Evolutionary conservation across 179 eudicot species (phyloP).

Genomic region (Silene noctiflora): DNA sequence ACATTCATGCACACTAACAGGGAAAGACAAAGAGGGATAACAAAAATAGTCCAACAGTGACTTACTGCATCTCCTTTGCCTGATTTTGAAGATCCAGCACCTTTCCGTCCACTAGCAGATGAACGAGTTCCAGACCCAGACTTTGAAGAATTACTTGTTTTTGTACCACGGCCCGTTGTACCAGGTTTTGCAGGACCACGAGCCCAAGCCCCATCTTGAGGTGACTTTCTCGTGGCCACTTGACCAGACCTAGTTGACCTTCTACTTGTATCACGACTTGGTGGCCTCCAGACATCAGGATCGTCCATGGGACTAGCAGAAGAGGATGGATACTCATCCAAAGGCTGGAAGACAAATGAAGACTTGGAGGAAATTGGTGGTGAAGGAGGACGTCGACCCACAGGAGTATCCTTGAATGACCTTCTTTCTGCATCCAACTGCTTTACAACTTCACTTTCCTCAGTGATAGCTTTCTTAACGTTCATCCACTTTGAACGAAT

Average conservation of each 20-base stretch:
- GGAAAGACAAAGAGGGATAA: not conserved
- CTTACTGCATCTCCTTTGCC: constrained; percentile 75
- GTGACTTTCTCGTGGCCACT: constrained; percentile 63
- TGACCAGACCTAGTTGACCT: constrained; percentile 77
- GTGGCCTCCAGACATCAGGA: constrained; percentile 99
- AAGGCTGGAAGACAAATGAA: constrained; percentile 88
- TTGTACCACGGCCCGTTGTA: constrained; percentile 69
- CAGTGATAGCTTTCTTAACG: constrained; percentile 79
- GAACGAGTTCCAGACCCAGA: constrained; percentile 64
- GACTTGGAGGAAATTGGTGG: constrained; percentile 89
- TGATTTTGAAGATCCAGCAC: constrained; percentile 54
- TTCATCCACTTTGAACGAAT: constrained; percentile 92
- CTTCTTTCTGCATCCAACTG: constrained; percentile 91
- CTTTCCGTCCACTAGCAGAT: constrained; percentile 76
- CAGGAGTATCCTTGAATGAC: constrained; percentile 79
- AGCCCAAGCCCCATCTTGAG: constrained; percentile 88
- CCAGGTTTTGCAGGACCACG: constrained; percentile 71
- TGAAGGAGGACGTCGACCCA: constrained; percentile 83
- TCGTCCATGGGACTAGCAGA: constrained; percentile 80
- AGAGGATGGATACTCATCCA: constrained; percentile 93
- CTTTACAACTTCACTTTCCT: constrained; percentile 93
- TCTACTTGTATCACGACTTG: constrained; percentile 72
- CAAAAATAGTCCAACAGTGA: not conserved
- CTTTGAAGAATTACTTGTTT: constrained; percentile 60
- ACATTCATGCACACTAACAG: constrained; percentile 4